phyloP scores from a whole-genome alignment of 139 green algal species.

The Astrephomene gubernaculifera region DNA sequence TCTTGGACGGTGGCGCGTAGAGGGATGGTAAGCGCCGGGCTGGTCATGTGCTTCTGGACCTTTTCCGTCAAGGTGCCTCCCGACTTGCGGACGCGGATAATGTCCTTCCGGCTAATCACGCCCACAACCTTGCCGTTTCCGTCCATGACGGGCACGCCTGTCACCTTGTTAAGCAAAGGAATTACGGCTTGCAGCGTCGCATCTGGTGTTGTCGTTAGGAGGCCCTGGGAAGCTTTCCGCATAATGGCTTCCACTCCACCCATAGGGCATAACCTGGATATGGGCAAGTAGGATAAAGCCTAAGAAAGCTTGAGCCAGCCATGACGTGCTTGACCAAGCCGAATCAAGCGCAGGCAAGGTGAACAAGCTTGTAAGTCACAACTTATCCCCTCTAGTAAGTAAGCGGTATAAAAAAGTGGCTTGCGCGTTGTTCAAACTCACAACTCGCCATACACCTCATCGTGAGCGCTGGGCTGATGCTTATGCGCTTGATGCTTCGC shows the following conservation, averaged over 20 bases:
- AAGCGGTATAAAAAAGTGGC: not conserved
- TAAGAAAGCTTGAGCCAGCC: not conserved
- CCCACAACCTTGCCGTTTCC: constrained; percentile 63
- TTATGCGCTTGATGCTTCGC: constrained; percentile 21
- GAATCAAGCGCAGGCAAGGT: too few species aligned
- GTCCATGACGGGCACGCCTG: constrained; percentile 76
- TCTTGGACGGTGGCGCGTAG: constrained; percentile 55
- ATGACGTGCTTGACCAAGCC: too few species aligned
- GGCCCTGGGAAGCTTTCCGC: constrained; percentile 37
- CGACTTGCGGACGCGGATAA: constrained; percentile 69
- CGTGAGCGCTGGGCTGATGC: constrained; percentile 16
- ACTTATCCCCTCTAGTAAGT: too few species aligned
- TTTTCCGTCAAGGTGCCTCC: constrained; percentile 56
- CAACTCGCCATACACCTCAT: constrained; percentile 31
- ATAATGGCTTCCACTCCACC: constrained; percentile 52
- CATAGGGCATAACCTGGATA: constrained; percentile 26
- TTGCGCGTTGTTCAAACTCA: not conserved
- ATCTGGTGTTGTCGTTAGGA: constrained; percentile 49
- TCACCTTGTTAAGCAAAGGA: constrained; percentile 55
- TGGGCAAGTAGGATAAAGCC: not conserved
- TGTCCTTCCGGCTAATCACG: constrained; percentile 81
- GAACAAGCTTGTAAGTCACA: too few species aligned
- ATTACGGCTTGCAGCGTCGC: constrained; percentile 49
- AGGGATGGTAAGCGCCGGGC: constrained; percentile 67
- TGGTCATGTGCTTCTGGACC: constrained; percentile 74